These are phyloP conservation scores for Pleoardoris graminearum DNA, from an alignment of 2,329 filamentous ascomycete species.

Conservation along the genomic window DNA sequence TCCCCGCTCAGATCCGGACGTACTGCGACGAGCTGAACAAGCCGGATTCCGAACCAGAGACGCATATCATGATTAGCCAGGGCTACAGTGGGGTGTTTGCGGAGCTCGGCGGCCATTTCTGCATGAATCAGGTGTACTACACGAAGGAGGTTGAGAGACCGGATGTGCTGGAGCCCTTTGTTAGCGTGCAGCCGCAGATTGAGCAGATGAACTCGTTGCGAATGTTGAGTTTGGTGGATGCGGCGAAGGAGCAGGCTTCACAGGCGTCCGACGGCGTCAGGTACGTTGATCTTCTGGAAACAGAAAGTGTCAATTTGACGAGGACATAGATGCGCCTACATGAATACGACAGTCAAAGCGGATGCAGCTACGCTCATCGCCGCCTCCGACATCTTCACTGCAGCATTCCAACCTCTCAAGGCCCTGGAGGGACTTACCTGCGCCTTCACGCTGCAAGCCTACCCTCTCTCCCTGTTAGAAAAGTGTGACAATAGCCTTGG, in stretches of 20 bases:
- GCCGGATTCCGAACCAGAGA: not conserved
- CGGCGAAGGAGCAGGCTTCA: not conserved
- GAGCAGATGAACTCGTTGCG: not conserved
- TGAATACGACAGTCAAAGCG: constrained; percentile 16
- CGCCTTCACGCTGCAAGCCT: constrained; percentile 22
- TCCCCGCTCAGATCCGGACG: not conserved
- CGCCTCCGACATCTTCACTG: constrained; percentile 15
- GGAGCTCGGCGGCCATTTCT: not conserved
- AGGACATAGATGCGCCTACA: constrained; percentile 19
- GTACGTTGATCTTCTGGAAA: not conserved
- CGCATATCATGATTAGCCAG: not conserved
- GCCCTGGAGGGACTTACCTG: constrained; percentile 12
- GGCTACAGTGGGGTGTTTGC: not conserved
- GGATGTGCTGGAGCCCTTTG: not conserved
- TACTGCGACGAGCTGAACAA: not conserved
- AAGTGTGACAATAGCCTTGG: constrained; percentile 24
- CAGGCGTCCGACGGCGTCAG: not conserved
- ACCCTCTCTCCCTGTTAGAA: constrained; percentile 19
- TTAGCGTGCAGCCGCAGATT: not conserved
- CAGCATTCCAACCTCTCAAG: constrained; percentile 17
- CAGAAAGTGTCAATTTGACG: no score
- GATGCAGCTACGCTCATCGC: constrained; percentile 17
- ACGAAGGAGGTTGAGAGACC: not conserved
- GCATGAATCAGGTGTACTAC: not conserved
- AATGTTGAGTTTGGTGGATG: not conserved